Evolutionary conservation across 176 grass and related monocot species (phyloP).

Genomic region (Rhynchospora breviuscula): DNA sequence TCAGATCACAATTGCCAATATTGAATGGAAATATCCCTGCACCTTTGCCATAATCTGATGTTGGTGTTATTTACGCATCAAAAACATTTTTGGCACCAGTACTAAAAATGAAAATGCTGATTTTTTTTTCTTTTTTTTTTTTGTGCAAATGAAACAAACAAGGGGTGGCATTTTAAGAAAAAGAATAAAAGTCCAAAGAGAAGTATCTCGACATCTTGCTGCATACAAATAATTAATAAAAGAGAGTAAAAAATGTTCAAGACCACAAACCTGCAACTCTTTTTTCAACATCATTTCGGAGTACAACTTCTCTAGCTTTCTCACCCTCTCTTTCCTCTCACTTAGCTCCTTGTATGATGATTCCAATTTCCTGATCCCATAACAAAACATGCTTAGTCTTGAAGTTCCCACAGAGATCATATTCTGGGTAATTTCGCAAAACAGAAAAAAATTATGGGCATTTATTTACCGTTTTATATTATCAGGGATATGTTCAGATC

Average conservation of each 20-base stretch:
- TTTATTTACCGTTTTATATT: constrained; percentile 63
- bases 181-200: neutral
- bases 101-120: neutral
- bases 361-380: constrained; percentile 46
- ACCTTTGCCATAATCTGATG: neutral
- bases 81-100: neutral
- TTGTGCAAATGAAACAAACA: neutral
- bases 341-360: constrained; percentile 73
- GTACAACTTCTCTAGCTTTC: constrained; percentile 81
- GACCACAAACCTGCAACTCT: constrained; percentile 61
- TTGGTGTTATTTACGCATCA: neutral
- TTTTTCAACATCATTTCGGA: constrained; percentile 82
- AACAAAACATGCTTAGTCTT: neutral
- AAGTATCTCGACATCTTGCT: neutral
- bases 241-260: constrained; percentile 21
- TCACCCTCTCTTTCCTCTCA: constrained; percentile 60
- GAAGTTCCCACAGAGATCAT: neutral
- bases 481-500: constrained; percentile 45
- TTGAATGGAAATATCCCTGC: neutral
- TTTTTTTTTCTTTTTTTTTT: neutral
- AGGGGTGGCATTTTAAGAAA: neutral
- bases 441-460: neutral
- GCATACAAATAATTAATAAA: neutral
- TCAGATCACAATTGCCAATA: neutral
- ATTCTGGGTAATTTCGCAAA: neutral